phyloP scores from a whole-genome alignment of 75 land plant genomes.

The Larix kaempferi region DNA sequence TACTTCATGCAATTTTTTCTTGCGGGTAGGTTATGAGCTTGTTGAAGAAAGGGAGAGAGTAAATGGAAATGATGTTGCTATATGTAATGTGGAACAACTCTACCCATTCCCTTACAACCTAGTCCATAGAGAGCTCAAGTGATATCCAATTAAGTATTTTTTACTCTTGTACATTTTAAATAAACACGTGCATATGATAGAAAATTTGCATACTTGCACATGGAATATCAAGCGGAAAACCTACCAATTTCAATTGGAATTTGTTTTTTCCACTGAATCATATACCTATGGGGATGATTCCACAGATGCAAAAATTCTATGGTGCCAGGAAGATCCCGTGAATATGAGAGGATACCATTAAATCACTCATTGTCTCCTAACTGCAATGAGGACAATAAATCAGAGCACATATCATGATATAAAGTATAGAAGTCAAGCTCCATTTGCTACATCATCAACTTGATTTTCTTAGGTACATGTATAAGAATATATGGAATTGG shows the following conservation, averaged over 20 bases:
- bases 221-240: too few species aligned
- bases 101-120: slow-evolving; percentile 96
- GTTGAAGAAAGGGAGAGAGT: slow-evolving; percentile 73
- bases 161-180: too few species aligned
- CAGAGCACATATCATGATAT: slow-evolving; percentile 71
- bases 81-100: slow-evolving; percentile 91
- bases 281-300: too few species aligned
- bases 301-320: slow-evolving; percentile 88
- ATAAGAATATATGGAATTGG: slow-evolving; percentile 68
- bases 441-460: slow-evolving; percentile 90
- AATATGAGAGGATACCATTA: slow-evolving; percentile 90
- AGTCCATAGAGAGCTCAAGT: slow-evolving; percentile 74
- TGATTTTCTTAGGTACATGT: slow-evolving; percentile 63
- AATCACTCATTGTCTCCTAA: slow-evolving; percentile 63
- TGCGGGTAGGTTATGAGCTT: slow-evolving; percentile 88
- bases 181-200: too few species aligned
- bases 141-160: slow-evolving; percentile 87
- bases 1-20: too few species aligned
- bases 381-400: slow-evolving; percentile 64
- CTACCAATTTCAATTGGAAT: too few species aligned
- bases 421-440: slow-evolving; percentile 82
- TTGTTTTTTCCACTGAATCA: too few species aligned
- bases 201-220: too few species aligned
- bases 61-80: slow-evolving; percentile 63
- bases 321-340: slow-evolving; percentile 99